Conservation (phyloP, 2,329 filamentous ascomycete genomes). For the Calonectria hongkongensis region DNA sequence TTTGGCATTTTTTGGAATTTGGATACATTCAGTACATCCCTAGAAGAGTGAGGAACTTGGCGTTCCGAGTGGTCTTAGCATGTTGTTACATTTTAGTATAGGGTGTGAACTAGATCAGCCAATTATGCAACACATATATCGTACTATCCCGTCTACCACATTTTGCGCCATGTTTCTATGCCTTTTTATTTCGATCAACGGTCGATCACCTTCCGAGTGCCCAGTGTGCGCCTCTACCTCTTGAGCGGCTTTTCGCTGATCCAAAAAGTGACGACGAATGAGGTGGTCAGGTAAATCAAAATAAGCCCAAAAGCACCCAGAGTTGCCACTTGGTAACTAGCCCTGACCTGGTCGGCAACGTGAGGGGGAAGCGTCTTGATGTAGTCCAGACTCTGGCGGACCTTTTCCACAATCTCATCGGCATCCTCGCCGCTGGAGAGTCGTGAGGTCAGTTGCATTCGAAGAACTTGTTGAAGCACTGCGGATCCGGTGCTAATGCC, state of each 20-base stretch:
- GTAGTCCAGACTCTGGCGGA: conserved; percentile 82
- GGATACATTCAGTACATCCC: conserved; percentile 4
- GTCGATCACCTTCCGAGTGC: too few species aligned
- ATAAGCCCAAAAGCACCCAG: conserved; percentile 64
- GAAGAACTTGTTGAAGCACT: conserved; percentile 81
- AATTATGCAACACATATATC: background rate
- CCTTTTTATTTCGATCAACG: background rate
- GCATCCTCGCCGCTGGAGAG: conserved; percentile 76
- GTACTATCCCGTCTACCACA: background rate
- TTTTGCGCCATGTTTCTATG: background rate
- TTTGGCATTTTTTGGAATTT: background rate
- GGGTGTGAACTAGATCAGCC: background rate
- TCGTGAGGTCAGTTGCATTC: conserved; percentile 71
- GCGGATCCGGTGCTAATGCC: conserved; percentile 84
- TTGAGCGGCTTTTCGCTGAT: conserved; percentile 75
- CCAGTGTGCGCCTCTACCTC: conserved; percentile 46
- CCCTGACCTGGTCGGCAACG: conserved; percentile 75
- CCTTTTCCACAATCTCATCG: conserved; percentile 79
- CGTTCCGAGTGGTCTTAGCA: background rate
- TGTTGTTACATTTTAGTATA: background rate
- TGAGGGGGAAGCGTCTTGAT: conserved; percentile 78
- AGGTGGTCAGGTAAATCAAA: conserved; percentile 59
- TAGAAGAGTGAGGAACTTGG: conserved; percentile 1
- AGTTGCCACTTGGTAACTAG: conserved; percentile 76
- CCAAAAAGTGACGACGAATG: conserved; percentile 67